Base-by-base conservation (phyloP, 1,284 basidiomycete genomes). In the Boletus holoroseus region DNA sequence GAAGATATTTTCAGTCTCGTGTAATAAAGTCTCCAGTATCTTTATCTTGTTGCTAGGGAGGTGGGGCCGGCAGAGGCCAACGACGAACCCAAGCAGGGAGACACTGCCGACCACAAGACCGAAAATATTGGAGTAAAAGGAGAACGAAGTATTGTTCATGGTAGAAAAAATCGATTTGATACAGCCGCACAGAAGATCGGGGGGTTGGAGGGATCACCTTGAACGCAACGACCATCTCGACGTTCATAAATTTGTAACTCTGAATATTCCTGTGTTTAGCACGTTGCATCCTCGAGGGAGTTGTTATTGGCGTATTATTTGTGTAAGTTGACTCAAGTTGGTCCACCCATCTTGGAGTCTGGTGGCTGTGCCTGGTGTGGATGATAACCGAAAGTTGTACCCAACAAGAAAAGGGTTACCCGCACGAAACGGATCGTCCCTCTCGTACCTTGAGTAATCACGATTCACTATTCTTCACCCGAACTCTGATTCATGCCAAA, bases 31-130 rank as follows among this genome's bases (percentile, higher is more conserved):
- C 9, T 52, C 49, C 18, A 55, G 12, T 9, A 2, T 20, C 20
- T 55, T 55, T 26, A 56, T 56, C 11, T 47, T 56, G 2, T 35
- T 43, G 5, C 44, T 56, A 0, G 55, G 54, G 2, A 55, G 44
- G 8, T 55, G 44, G 2, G 49, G 7, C 1, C 34, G 44, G 3
- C 20, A 40, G 1, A 42, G 2, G 3, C 11, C 16, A 4, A 45
- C 13, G 0, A 47, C 3, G 20, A 56, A 3, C 0, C 31, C 7
- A 0, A 53, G 31, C 7, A 55, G 18, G 2, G 54, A 36, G 12
- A 47, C 26, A 0, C 16, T 24, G 1, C 35, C 55, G 0, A 12
- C 40, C 0, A 56, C 5, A 9, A 56, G 32, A 5, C 49, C 54
- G 13, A 55, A 56, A 1, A 42, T 18, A 26, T 26, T 44, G 11